Evolutionary conservation across 768 basidiomycete genomes (phyloP).

Genomic region (Collybia mongolica): DNA sequence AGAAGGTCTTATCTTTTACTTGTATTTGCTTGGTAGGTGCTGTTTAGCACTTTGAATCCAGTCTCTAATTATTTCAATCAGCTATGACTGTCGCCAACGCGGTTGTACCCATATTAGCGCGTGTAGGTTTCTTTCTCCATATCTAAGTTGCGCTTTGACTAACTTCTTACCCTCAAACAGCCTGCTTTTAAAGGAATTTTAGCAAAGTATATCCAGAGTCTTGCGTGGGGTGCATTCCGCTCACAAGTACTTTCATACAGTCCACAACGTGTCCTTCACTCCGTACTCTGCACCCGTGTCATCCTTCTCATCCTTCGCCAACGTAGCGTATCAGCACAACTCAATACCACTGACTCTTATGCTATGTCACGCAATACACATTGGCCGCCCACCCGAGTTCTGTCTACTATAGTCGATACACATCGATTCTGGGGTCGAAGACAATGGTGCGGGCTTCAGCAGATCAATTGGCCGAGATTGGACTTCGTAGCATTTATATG

Average conservation of each 20-base stretch:
- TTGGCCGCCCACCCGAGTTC: no score
- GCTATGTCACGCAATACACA: no score
- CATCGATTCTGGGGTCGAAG: no score
- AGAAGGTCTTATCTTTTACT: constrained; percentile 38
- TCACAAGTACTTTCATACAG: constrained; percentile 13
- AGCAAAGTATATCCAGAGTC: constrained; percentile 25
- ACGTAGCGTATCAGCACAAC: constrained; percentile 11
- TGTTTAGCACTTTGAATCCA: not conserved
- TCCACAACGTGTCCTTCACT: constrained; percentile 43
- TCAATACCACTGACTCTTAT: no score
- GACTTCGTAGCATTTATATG: no score
- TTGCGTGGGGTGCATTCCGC: not conserved
- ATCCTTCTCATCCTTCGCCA: constrained; percentile 37
- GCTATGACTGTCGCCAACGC: constrained; percentile 39
- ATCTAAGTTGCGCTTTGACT: not conserved
- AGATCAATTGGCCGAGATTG: no score
- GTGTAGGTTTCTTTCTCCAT: constrained; percentile 20
- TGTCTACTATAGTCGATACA: no score
- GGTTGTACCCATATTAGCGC: constrained; percentile 33
- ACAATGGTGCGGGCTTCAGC: no score
- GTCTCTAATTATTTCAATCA: constrained; percentile 4
- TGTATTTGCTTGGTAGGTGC: constrained; percentile 34
- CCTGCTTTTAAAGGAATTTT: constrained; percentile 23
- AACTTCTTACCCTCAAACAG: not conserved
- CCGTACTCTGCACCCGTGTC: constrained; percentile 39